Percentiles rank a stretch among this genome's conserved stretches.
Evolutionary conservation across 2,329 filamentous ascomycete genomes (phyloP).

Genomic region (Diaporthe aspalathi): DNA sequence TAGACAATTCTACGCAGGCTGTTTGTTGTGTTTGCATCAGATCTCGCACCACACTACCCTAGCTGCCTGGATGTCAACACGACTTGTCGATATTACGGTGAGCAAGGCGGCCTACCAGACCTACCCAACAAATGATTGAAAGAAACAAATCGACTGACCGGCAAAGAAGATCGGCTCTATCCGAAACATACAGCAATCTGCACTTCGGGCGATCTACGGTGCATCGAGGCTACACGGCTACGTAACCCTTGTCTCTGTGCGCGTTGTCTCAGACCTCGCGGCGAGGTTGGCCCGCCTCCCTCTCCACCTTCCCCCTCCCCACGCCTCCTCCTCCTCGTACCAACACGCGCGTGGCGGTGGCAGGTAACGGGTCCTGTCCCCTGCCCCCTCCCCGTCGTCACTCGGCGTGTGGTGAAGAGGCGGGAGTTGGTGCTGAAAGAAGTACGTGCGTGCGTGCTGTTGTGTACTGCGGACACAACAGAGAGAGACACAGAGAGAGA

Average conservation of each 20-base stretch:
- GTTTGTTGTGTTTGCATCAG: neutral
- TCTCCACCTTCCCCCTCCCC: too few relatives aligned
- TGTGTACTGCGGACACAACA: neutral
- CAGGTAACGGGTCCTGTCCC: conserved; percentile 16
- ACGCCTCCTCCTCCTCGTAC: conserved; percentile 5
- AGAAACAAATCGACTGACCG: neutral
- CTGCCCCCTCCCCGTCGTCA: conserved; percentile 2
- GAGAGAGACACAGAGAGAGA: neutral
- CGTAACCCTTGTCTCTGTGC: neutral
- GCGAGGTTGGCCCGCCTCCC: conserved; percentile 24
- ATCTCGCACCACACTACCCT: neutral
- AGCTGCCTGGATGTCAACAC: too few relatives aligned
- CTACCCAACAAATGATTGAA: neutral
- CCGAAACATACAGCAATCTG: conserved; percentile 28
- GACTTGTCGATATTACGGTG: neutral
- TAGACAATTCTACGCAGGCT: too few relatives aligned
- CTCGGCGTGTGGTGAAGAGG: neutral
- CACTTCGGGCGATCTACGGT: conserved; percentile 18
- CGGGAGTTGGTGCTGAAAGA: neutral
- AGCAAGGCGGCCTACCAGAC: neutral
- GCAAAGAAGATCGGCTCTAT: conserved; percentile 12
- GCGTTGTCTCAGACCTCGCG: conserved; percentile 8
- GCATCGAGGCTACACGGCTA: conserved; percentile 12
- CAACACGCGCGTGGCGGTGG: conserved; percentile 29
- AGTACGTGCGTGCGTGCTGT: neutral